phyloP scores from a whole-genome alignment of 2,329 filamentous ascomycete genomes.

The Metarhizium brunneum region DNA sequence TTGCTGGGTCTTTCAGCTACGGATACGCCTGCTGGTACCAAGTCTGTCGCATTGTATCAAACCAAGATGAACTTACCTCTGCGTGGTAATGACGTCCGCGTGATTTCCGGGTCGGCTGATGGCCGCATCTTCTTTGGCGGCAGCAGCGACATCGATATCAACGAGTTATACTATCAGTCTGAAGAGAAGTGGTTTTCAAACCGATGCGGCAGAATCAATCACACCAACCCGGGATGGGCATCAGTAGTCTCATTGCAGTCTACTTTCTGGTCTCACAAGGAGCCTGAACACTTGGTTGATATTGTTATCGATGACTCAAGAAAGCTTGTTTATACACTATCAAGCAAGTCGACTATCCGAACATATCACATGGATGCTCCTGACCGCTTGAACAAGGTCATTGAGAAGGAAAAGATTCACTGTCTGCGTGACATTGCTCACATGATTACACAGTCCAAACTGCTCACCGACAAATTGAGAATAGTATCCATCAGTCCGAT shows the following conservation, averaged over 20 bases:
- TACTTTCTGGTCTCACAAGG: conserved; percentile 40
- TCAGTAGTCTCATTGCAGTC: conserved; percentile 47
- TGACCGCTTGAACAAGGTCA: conserved; percentile 52
- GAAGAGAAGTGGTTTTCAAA: conserved; percentile 96
- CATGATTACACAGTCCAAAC: conserved; percentile 64
- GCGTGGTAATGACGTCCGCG: conserved; percentile 65
- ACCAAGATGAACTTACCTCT: conserved; percentile 77
- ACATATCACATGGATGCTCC: conserved; percentile 76
- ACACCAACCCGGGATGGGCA: conserved; percentile 65
- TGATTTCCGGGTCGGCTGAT: conserved; percentile 71
- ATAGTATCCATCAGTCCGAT: conserved; percentile 86
- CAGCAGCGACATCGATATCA: conserved; percentile 71
- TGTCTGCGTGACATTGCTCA: conserved; percentile 71
- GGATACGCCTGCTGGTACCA: conserved; percentile 58
- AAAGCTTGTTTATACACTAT: conserved; percentile 84
- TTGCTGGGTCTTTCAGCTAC: conserved; percentile 74
- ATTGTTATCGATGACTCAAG: conserved; percentile 85
- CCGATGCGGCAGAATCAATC: conserved; percentile 80
- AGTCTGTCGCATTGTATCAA: conserved; percentile 71
- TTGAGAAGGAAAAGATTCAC: conserved; percentile 54
- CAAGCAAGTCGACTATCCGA: conserved; percentile 77
- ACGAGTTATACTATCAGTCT: conserved; percentile 92
- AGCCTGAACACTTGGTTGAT: conserved; percentile 59
- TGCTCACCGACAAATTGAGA: conserved; percentile 59
- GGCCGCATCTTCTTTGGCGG: conserved; percentile 94